Percentiles rank a stretch among this genome's conserved stretches.
phyloP scores from a whole-genome alignment of 2,329 filamentous ascomycete genomes.

The Cordyceps cicadae region DNA sequence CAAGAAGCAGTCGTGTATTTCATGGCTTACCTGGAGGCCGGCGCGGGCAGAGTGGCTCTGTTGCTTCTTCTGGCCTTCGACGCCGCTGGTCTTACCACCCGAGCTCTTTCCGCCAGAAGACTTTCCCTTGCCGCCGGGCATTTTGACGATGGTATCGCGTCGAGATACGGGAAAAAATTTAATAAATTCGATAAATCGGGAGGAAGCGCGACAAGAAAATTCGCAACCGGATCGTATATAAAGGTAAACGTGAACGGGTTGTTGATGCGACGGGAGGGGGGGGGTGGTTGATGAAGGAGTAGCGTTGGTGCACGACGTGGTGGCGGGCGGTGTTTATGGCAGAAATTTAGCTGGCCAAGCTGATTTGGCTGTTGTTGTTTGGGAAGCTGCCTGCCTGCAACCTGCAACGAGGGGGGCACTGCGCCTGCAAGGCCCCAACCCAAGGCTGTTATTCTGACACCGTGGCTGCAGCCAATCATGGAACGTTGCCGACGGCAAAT shows the following conservation, averaged over 20 bases:
- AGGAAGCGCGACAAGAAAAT: background rate
- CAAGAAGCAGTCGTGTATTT: background rate
- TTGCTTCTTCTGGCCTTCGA: conserved; percentile 65
- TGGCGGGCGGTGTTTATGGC: conserved; percentile 13
- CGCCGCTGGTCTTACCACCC: conserved; percentile 63
- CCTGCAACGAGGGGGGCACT: background rate
- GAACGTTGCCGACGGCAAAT: background rate
- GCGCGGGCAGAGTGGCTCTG: conserved; percentile 95
- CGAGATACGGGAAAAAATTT: conserved; percentile 3
- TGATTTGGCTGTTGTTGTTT: conserved; percentile 13
- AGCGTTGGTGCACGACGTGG: conserved; percentile 8
- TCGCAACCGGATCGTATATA: background rate
- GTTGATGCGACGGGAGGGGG: background rate
- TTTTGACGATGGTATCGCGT: conserved; percentile 28
- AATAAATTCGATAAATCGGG: conserved; percentile 1
- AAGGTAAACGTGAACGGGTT: background rate
- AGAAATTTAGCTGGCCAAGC: conserved; percentile 12
- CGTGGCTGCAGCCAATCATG: background rate
- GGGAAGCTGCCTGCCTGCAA: background rate
- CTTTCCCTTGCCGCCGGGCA: conserved; percentile 90
- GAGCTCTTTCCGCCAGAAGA: conserved; percentile 80
- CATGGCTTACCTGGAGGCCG: conserved; percentile 74
- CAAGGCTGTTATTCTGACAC: conserved; percentile 1
- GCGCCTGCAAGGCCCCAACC: conserved; percentile 2
- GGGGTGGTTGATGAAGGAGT: conserved; percentile 9